phyloP scores from a whole-genome alignment of 371 early-diverging fungal species.

The Chytridium lagenaria region DNA sequence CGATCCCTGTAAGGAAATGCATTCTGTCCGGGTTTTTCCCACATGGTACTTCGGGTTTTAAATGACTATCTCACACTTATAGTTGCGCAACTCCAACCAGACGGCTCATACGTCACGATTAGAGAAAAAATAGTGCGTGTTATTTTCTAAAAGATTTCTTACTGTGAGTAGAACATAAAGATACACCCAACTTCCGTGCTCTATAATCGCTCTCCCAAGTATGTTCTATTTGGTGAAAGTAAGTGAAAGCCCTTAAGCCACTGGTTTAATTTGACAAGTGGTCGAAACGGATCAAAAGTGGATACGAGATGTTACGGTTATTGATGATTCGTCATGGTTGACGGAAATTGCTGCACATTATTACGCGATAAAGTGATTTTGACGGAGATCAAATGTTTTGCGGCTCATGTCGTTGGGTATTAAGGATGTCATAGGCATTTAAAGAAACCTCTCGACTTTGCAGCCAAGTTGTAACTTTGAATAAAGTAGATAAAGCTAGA shows the following conservation, averaged over 20 bases:
- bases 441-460: too few species aligned
- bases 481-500: too few species aligned
- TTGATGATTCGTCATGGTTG: constrained; percentile 74
- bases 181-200: constrained; percentile 81
- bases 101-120: constrained; percentile 72
- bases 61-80: background rate
- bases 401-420: too few species aligned
- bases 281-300: constrained; percentile 75
- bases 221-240: constrained; percentile 83
- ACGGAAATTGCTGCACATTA: constrained; percentile 65
- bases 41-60: constrained; percentile 44
- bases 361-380: too few species aligned
- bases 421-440: too few species aligned
- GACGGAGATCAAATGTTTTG: too few species aligned
- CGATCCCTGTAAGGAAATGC: constrained; percentile 68
- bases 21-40: constrained; percentile 78
- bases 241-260: background rate
- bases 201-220: constrained; percentile 74
- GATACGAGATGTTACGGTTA: constrained; percentile 75
- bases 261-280: constrained; percentile 45
- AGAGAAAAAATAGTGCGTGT: constrained; percentile 50
- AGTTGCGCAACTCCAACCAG: constrained; percentile 71
- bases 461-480: too few species aligned
- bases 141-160: constrained; percentile 2
- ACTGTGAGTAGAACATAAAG: constrained; percentile 18